Evolutionary conservation across 2,329 filamentous ascomycete species (phyloP).

Genomic region (Aphanocladium album): DNA sequence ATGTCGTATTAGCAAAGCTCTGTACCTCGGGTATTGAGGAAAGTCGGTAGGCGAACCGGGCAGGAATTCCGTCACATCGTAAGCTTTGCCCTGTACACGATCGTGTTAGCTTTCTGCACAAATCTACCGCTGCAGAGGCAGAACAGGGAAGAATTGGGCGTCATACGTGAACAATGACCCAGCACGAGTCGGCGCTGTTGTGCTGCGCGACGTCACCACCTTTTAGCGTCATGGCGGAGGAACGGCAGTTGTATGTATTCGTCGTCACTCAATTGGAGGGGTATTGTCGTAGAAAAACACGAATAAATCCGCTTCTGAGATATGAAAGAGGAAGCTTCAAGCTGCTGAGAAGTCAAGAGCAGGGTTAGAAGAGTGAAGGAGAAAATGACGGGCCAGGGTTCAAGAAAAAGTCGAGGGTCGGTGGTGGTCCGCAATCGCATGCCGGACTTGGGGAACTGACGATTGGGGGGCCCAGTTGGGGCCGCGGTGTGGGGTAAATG

Average conservation of each 20-base stretch:
- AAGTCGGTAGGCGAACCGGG: conserved; percentile 46
- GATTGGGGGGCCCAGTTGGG: not conserved
- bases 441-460: not conserved
- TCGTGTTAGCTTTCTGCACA: not conserved
- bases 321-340: not conserved
- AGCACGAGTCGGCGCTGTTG: conserved; percentile 77
- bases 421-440: not conserved
- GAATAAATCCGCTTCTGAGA: not conserved
- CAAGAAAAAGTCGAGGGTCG: not conserved
- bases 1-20: not conserved
- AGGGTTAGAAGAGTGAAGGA: not conserved
- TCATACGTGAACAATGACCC: conserved; percentile 77
- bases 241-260: not conserved
- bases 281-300: not conserved
- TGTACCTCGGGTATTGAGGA: not conserved
- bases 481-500: conserved; percentile 6
- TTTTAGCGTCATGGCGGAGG: conserved; percentile 38
- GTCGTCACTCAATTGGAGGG: not conserved
- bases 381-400: not conserved
- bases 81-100: conserved; percentile 61
- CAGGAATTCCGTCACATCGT: conserved; percentile 88
- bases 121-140: too few species aligned
- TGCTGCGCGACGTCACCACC: conserved; percentile 61
- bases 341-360: not conserved
- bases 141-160: not conserved